Conservation (phyloP, 2,329 filamentous ascomycete genomes). For the Pseudogymnoascus sp. region DNA sequence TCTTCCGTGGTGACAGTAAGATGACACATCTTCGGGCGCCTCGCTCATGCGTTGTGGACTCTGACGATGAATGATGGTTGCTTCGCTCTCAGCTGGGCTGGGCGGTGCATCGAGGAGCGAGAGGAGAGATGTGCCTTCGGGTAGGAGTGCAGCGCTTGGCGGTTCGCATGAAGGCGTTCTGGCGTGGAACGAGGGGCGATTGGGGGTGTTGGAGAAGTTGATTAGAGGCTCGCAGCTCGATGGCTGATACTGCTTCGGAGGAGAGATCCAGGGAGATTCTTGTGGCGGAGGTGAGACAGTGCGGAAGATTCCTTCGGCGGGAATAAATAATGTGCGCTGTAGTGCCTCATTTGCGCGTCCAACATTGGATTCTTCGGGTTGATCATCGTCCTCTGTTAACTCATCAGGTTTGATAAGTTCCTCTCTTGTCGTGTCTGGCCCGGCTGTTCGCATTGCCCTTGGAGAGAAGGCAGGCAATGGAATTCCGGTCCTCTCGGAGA, state of each 20-base stretch:
- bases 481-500: constrained; percentile 16
- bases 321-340: constrained; percentile 39
- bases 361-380: background rate
- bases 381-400: background rate
- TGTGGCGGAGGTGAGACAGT: constrained; percentile 39
- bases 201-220: constrained; percentile 1
- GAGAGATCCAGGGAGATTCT: constrained; percentile 23
- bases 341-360: background rate
- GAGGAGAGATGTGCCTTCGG: constrained; percentile 47
- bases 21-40: background rate
- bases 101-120: constrained; percentile 51
- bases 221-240: background rate
- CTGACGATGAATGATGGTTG: background rate
- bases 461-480: background rate
- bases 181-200: constrained; percentile 33
- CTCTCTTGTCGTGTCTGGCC: background rate
- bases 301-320: constrained; percentile 54
- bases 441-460: background rate
- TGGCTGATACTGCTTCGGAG: constrained; percentile 17
- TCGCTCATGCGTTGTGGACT: background rate
- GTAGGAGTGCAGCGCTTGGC: constrained; percentile 47
- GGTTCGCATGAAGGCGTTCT: constrained; percentile 55
- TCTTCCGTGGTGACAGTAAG: background rate
- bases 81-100: constrained; percentile 14
- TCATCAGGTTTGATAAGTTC: background rate